A percentile compares a stretch with the other conserved stretches of the same genome.
phyloP scores from a whole-genome alignment of 192 early-diverging fungal genomes.

The Mortierella claussenii region DNA sequence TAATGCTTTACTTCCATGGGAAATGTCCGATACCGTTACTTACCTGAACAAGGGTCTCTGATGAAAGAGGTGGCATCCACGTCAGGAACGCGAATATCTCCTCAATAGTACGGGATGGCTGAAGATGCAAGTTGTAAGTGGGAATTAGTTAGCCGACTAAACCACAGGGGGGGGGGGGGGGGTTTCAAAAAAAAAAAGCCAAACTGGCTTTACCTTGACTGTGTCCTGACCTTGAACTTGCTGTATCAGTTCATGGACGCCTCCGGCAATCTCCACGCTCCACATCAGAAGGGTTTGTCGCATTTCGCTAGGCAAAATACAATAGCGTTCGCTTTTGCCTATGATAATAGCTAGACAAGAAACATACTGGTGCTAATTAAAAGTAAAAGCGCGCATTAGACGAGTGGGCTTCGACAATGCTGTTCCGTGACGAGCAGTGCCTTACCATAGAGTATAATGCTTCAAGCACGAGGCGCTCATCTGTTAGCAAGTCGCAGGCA shows the following conservation, averaged over 20 bases:
- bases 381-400: not conserved
- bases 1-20: not conserved
- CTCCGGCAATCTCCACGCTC: slow-evolving; percentile 29
- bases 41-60: slow-evolving; percentile 11
- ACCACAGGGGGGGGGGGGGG: too few relatives aligned
- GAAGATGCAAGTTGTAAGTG: not conserved
- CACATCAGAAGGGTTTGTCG: slow-evolving; percentile 7
- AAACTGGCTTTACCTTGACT: slow-evolving; percentile 21
- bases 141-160: too few relatives aligned
- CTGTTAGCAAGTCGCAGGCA: slow-evolving; percentile 15
- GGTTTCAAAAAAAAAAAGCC: too few relatives aligned
- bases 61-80: slow-evolving; percentile 11
- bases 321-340: not conserved
- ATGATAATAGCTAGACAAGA: slow-evolving; percentile 12
- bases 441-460: slow-evolving; percentile 40
- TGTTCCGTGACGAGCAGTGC: too few relatives aligned
- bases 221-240: slow-evolving; percentile 4
- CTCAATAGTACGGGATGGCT: slow-evolving; percentile 19
- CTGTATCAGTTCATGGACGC: slow-evolving; percentile 12
- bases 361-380: slow-evolving; percentile 30
- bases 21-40: not conserved
- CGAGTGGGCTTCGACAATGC: too few relatives aligned
- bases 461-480: slow-evolving; percentile 24
- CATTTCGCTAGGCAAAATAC: not conserved
- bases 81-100: slow-evolving; percentile 12